Conservation (phyloP, 164 flowering plant species). For the Piper betle region DNA sequence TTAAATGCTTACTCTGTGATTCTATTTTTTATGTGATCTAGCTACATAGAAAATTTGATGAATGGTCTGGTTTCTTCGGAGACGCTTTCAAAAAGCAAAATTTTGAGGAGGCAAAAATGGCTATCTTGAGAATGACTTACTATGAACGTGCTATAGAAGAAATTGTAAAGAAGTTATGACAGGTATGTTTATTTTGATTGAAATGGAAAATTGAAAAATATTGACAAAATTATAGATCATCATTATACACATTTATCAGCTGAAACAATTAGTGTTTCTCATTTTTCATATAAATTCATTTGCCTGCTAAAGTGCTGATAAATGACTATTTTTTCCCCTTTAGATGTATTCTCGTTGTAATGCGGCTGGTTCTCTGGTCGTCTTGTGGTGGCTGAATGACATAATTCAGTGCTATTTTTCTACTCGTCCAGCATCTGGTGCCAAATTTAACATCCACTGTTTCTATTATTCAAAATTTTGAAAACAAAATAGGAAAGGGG, state of each 20-base stretch:
- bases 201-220: background rate
- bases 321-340: too few relatives aligned
- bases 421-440: too few relatives aligned
- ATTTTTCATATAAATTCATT: too few relatives aligned
- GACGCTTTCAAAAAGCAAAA: slow-evolving; percentile 36
- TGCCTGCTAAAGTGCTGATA: too few relatives aligned
- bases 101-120: slow-evolving; percentile 45
- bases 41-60: slow-evolving; percentile 42
- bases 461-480: slow-evolving; percentile 61
- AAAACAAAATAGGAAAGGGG: slow-evolving; percentile 41
- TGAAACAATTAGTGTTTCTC: too few relatives aligned
- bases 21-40: slow-evolving; percentile 12
- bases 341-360: too few relatives aligned
- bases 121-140: slow-evolving; percentile 74
- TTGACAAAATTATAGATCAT: too few relatives aligned
- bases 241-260: too few relatives aligned
- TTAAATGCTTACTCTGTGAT: background rate
- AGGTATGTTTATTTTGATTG: background rate
- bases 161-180: slow-evolving; percentile 56
- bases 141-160: slow-evolving; percentile 67
- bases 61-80: slow-evolving; percentile 44
- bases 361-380: too few relatives aligned
- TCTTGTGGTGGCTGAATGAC: too few relatives aligned
- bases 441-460: slow-evolving; percentile 14
- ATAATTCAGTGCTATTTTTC: too few relatives aligned